Conservation (phyloP, 1,139 yeast species). For the Diutina siamensis region DNA sequence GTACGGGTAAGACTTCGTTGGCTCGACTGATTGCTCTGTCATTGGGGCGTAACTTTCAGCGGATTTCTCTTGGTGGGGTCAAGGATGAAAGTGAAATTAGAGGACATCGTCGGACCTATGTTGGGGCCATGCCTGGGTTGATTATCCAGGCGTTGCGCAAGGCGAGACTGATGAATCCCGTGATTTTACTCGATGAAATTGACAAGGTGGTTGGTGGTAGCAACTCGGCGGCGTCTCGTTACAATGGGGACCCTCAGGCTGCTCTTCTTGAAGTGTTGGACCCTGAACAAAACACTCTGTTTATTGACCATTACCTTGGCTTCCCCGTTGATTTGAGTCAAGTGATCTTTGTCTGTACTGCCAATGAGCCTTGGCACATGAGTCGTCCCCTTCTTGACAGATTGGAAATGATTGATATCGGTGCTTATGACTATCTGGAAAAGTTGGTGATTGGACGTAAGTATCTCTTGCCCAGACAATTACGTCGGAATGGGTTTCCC, state of each 20-base stretch:
- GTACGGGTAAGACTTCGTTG: conserved; percentile 87
- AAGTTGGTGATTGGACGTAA: conserved; percentile 63
- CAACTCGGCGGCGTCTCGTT: conserved; percentile 16
- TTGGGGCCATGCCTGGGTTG: conserved; percentile 90
- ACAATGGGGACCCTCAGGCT: conserved; percentile 86
- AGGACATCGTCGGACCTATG: conserved; percentile 88
- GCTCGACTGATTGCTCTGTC: conserved; percentile 83
- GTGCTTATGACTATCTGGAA: conserved; percentile 76
- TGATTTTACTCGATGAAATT: conserved; percentile 80
- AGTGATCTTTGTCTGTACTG: conserved; percentile 79
- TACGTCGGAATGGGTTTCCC: conserved; percentile 58
- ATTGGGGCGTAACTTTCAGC: conserved; percentile 66
- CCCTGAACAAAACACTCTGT: conserved; percentile 76
- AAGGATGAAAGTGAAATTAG: conserved; percentile 85
- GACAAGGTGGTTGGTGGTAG: conserved; percentile 66
- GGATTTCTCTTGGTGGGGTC: conserved; percentile 81
- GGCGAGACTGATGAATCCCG: conserved; percentile 75
- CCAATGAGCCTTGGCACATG: conserved; percentile 68
- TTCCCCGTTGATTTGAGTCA: conserved; percentile 82
- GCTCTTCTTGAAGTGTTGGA: conserved; percentile 83
- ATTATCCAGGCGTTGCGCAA: conserved; percentile 70
- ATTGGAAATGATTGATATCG: conserved; percentile 71
- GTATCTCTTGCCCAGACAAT: conserved; percentile 73
- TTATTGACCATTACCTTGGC: conserved; percentile 78
- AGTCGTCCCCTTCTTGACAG: conserved; percentile 78